Conservation (phyloP, 2,329 filamentous ascomycete genomes). For the Colletotrichum liriopes region DNA sequence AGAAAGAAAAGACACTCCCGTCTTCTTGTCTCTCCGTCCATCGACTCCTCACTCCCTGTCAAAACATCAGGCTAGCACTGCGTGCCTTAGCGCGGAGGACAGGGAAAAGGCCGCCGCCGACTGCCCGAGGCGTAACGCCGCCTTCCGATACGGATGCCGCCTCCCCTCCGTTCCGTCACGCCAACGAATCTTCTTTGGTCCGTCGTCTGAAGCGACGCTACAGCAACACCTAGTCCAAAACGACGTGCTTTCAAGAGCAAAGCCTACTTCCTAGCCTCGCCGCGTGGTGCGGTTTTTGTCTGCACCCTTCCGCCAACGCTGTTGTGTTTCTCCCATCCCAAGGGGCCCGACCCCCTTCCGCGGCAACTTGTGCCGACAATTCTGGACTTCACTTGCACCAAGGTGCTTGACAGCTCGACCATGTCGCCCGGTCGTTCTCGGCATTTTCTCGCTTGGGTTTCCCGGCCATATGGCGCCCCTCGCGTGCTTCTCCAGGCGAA, state of each 20-base stretch:
- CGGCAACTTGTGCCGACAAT: conserved; percentile 38
- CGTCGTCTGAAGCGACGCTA: not conserved
- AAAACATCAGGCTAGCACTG: not conserved
- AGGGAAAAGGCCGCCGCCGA: not conserved
- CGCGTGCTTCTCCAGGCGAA: conserved; percentile 21
- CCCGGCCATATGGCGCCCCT: conserved; percentile 23
- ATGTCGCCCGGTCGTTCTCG: conserved; percentile 27
- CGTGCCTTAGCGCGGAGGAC: conserved; percentile 6
- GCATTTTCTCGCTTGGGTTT: conserved; percentile 28
- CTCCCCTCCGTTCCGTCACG: conserved; percentile 2
- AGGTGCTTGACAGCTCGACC: conserved; percentile 22
- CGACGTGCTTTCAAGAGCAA: conserved; percentile 1
- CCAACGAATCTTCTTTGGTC: not conserved
- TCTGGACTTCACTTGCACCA: conserved; percentile 16
- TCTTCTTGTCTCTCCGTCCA: not conserved
- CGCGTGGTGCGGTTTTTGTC: not conserved
- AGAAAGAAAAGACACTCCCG: not conserved
- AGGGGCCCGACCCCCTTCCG: conserved; percentile 14
- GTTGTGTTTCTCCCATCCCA: conserved; percentile 20
- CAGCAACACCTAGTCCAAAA: not conserved
- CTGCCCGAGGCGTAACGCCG: conserved; percentile 6
- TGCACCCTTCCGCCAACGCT: not conserved
- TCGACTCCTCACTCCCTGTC: not conserved
- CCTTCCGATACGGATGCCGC: conserved; percentile 21
- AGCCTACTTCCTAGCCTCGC: conserved; percentile 5